phyloP scores from a whole-genome alignment of 2,329 filamentous ascomycete species.

The Pyricularia grisea region DNA sequence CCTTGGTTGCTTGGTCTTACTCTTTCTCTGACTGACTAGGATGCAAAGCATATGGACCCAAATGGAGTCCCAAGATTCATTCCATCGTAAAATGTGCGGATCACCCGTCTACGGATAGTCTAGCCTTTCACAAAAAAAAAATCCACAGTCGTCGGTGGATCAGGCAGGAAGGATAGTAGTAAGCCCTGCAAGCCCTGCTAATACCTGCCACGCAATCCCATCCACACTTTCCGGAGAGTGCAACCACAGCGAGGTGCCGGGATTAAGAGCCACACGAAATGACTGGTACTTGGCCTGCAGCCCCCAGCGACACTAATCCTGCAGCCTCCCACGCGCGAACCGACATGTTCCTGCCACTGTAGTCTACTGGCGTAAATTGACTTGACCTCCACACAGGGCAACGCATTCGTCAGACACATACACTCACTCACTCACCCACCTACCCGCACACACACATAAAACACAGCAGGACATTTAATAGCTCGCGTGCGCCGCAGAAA shows the following conservation, averaged over 20 bases:
- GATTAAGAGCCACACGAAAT: neutral
- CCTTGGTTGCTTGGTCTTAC: neutral
- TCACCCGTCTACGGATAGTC: neutral
- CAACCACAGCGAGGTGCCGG: neutral
- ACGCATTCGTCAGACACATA: neutral
- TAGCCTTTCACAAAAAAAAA: neutral
- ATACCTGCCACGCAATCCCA: slow-evolving; percentile 1
- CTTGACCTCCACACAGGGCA: neutral
- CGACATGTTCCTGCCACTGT: neutral
- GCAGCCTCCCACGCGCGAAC: neutral
- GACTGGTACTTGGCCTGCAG: slow-evolving; percentile 3
- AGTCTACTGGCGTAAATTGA: neutral
- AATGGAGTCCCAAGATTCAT: neutral
- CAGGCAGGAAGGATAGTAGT: neutral
- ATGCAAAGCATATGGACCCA: neutral
- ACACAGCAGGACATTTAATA: neutral
- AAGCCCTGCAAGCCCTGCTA: neutral
- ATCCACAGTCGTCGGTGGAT: neutral
- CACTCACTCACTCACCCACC: no score
- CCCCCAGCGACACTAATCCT: slow-evolving; percentile 1
- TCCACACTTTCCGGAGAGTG: neutral
- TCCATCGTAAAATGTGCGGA: neutral
- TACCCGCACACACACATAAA: neutral
- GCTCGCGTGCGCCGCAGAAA: slow-evolving; percentile 2
- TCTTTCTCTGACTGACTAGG: neutral